Conservation (phyloP, 2,329 filamentous ascomycete genomes). For the Trichophyton mentagrophytes region DNA sequence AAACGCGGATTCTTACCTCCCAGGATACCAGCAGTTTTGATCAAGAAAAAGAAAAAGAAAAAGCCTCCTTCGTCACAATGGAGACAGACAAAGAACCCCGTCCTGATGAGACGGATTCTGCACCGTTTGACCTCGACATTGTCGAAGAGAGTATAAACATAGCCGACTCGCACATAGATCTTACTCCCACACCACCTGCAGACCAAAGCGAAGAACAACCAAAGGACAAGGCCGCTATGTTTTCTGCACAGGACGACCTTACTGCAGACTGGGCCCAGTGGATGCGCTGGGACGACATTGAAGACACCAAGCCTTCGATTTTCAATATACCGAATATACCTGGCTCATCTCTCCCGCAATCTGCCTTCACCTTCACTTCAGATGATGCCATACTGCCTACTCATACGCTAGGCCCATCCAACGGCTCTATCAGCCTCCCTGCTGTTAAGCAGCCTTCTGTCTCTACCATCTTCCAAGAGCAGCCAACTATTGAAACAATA, state of each 20-base stretch:
- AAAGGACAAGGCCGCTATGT: slow-evolving; percentile 2
- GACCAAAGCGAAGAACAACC: slow-evolving; percentile 3
- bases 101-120: background rate
- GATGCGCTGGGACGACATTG: slow-evolving; percentile 34
- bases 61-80: background rate
- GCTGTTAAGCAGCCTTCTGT: slow-evolving; percentile 1
- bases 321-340: background rate
- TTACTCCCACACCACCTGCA: slow-evolving; percentile 2
- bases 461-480: slow-evolving; percentile 5
- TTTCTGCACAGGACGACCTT: slow-evolving; percentile 16
- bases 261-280: slow-evolving; percentile 34
- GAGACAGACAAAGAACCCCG: background rate
- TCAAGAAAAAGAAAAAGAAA: background rate
- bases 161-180: slow-evolving; percentile 4
- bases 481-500: background rate
- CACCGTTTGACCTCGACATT: background rate
- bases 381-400: slow-evolving; percentile 5
- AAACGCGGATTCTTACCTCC: background rate
- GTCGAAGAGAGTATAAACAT: slow-evolving; percentile 3
- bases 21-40: background rate
- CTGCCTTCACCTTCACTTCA: slow-evolving; percentile 6
- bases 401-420: slow-evolving; percentile 3
- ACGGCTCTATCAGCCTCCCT: background rate
- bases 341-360: background rate
- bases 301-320: slow-evolving; percentile 21